Conservation (phyloP, 345 rosid genomes). For the Schrenkiella parvula region DNA sequence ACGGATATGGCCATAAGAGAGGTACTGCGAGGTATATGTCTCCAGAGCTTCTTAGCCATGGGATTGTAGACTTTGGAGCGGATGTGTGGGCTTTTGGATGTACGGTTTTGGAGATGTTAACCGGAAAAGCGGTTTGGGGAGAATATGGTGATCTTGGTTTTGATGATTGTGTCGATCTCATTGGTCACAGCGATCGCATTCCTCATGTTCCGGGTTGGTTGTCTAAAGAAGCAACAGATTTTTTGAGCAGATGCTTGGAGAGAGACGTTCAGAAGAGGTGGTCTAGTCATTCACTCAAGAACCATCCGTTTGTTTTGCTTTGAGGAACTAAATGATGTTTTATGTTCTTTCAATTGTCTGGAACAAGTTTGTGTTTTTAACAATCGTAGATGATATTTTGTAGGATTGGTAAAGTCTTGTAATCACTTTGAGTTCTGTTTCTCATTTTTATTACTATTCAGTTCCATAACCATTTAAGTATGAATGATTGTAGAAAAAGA, state of each 20-base stretch:
- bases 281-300: background rate
- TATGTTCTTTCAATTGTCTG: too few species aligned
- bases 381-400: too few species aligned
- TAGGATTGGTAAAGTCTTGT: too few species aligned
- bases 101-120: slow-evolving; percentile 13
- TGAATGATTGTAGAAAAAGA: too few species aligned
- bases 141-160: background rate
- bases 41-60: background rate
- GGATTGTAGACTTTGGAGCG: background rate
- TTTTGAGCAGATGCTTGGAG: slow-evolving; percentile 13
- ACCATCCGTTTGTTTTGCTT: too few species aligned
- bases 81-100: slow-evolving; percentile 18
- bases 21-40: slow-evolving; percentile 5
- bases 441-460: too few species aligned
- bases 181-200: background rate
- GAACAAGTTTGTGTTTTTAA: too few species aligned
- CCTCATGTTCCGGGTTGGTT: background rate
- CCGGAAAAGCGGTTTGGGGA: background rate
- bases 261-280: background rate
- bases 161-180: background rate
- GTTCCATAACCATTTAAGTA: too few species aligned
- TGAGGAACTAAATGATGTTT: too few species aligned
- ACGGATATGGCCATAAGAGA: slow-evolving; percentile 5
- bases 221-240: slow-evolving; percentile 1
- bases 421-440: too few species aligned